Evolutionary conservation across 805 yeast species (phyloP).

Genomic region (Saccharomycopsis fodiens): DNA sequence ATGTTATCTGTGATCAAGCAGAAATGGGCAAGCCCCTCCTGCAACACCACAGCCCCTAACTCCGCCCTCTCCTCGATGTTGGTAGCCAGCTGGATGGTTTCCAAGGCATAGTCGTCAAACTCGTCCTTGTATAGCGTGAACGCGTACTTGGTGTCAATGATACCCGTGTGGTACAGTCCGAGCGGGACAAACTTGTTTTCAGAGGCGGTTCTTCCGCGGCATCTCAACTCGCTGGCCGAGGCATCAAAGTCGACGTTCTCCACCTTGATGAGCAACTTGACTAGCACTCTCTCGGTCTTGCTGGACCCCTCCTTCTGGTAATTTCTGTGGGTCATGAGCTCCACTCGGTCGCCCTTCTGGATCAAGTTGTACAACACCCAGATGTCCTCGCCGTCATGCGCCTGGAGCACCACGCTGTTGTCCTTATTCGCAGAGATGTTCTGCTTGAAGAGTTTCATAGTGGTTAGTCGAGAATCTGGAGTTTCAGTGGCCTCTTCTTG

Average conservation of each 20-base stretch:
- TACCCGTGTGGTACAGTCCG: constrained; percentile 85
- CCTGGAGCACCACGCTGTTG: constrained; percentile 59
- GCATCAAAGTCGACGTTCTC: constrained; percentile 75
- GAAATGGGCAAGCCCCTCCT: constrained; percentile 91
- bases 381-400: constrained; percentile 87
- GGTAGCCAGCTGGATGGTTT: constrained; percentile 59
- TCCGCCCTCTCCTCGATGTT: constrained; percentile 78
- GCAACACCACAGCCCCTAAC: constrained; percentile 86
- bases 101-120: constrained; percentile 71
- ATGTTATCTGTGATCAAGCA: constrained; percentile 85
- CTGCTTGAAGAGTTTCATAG: constrained; percentile 50
- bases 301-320: constrained; percentile 36
- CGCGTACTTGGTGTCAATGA: constrained; percentile 60
- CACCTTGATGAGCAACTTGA: constrained; percentile 53
- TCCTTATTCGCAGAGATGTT: constrained; percentile 49
- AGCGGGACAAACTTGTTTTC: constrained; percentile 69
- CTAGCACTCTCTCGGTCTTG: constrained; percentile 44
- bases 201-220: constrained; percentile 68
- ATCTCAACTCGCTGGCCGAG: constrained; percentile 64
- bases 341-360: constrained; percentile 66
- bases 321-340: constrained; percentile 61
- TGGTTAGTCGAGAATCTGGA: constrained; percentile 1
- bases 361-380: constrained; percentile 83
- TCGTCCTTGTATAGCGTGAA: constrained; percentile 64
- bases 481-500: background rate